Evolutionary conservation across 106 monocot species (phyloP), one percentile per base, ranked within the genome.

Genomic region (Dioscorea zingiberensis): DNA sequence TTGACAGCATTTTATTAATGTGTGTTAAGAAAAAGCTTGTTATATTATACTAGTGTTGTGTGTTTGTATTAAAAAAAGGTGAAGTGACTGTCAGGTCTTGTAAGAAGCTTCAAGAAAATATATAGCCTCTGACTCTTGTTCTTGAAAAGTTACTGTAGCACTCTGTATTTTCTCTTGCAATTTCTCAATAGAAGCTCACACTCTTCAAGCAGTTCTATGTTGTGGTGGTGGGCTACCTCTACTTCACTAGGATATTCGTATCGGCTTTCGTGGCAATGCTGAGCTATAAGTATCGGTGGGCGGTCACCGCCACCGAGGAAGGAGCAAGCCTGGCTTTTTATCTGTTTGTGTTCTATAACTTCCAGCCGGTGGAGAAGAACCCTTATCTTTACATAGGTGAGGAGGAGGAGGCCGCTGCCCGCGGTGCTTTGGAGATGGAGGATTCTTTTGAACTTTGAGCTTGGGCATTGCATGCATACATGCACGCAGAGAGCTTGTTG

Each of bases 131-230:
- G n/a, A n/a, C n/a, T n/a, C n/a, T n/a, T n/a, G n/a, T n/a, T n/a
- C n/a, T n/a, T n/a, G n/a, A n/a, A n/a, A n/a, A n/a, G n/a, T n/a
- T n/a, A n/a, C n/a, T n/a, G n/a, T n/a, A n/a, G n/a, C n/a, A n/a
- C n/a, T n/a, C n/a, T n/a, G n/a, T n/a, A n/a, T n/a, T n/a, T n/a
- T n/a, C n/a, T n/a, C n/a, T n/a, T n/a, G n/a, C n/a, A n/a, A n/a
- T n/a, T n/a, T n/a, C n/a, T n/a, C n/a, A n/a, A n/a, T n/a, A 62
- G 64, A 80, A 85, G 66, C 74, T 85, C 11, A 85, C 63, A 3
- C 74, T 81, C 22, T 85, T 81, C 78, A 73, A 72, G 47, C 63
- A 85, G 62, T 85, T 74, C 77, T 85, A 85, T 63, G 6, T 78
- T 13, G 77, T 85, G 0, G 72, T 75, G 2, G 73, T 81, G 8